These are phyloP conservation scores for Fusarium sp. DNA, from an alignment of 2,329 filamentous ascomycete species.

Conservation along the genomic window DNA sequence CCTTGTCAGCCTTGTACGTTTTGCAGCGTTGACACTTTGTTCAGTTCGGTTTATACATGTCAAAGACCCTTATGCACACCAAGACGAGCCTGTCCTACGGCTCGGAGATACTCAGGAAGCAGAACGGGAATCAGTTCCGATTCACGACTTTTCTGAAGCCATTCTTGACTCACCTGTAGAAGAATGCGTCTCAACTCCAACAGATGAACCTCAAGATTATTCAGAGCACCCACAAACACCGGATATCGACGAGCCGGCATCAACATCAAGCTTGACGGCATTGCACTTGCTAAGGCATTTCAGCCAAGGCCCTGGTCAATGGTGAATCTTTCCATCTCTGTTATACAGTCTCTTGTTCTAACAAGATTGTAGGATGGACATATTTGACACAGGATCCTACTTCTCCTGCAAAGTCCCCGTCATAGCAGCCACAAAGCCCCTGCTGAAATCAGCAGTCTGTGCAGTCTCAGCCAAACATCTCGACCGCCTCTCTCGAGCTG, in stretches of 20 bases:
- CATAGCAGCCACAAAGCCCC: slow-evolving; percentile 28
- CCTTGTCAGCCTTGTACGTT: rapidly evolving
- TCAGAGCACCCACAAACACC: neutral
- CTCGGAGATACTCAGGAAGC: neutral
- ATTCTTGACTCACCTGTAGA: neutral
- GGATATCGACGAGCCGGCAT: neutral
- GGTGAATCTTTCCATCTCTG: neutral
- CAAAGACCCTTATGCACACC: slow-evolving; percentile 12
- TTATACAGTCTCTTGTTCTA: rapidly evolving
- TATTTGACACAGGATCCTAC: slow-evolving; percentile 40
- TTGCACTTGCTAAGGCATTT: slow-evolving; percentile 33
- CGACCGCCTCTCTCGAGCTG: neutral
- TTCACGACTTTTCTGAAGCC: neutral
- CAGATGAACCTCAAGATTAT: neutral
- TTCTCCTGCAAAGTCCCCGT: slow-evolving; percentile 41
- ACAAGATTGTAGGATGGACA: slow-evolving; percentile 31
- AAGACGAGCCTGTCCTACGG: neutral
- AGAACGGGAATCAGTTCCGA: neutral
- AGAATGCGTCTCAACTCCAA: rapidly evolving
- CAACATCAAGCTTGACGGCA: slow-evolving; percentile 6
- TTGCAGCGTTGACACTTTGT: rapidly evolving
- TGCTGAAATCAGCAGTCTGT: slow-evolving; percentile 35
- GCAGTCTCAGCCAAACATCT: slow-evolving; percentile 39
- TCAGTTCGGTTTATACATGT: slow-evolving; percentile 34
- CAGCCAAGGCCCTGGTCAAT: slow-evolving; percentile 36